Percentiles rank a stretch among this genome's conserved stretches.
phyloP scores from a whole-genome alignment of 2,329 filamentous ascomycete species.

The Sporothrix protearum region DNA sequence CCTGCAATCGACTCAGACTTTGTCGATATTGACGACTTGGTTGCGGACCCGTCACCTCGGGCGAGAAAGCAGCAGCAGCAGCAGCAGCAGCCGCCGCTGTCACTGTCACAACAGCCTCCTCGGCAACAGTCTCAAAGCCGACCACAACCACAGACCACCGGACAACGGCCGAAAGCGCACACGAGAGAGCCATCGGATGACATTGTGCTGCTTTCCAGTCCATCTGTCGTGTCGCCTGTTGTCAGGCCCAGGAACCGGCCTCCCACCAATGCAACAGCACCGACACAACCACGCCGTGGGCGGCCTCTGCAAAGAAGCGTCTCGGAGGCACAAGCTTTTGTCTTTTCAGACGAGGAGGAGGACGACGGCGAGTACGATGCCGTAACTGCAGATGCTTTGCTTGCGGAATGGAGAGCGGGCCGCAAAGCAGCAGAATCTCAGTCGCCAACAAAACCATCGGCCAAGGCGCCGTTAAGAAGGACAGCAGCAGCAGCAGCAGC shows the following conservation, averaged over 20 bases:
- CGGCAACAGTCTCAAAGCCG: background rate
- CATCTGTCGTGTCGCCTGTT: no score
- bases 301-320: slow-evolving; percentile 19
- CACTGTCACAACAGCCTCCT: no score
- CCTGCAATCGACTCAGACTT: background rate
- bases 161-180: background rate
- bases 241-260: background rate
- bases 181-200: background rate
- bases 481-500: background rate
- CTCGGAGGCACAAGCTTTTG: slow-evolving; percentile 15
- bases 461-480: slow-evolving; percentile 2
- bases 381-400: background rate
- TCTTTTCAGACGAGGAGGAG: slow-evolving; percentile 22
- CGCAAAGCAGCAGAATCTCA: slow-evolving; percentile 1
- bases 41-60: background rate
- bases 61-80: background rate
- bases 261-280: background rate
- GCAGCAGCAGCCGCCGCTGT: no score
- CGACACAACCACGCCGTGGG: background rate
- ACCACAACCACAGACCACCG: background rate
- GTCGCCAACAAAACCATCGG: background rate
- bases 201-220: slow-evolving; percentile 17
- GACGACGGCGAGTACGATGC: slow-evolving; percentile 25
- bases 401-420: background rate
- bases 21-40: slow-evolving; percentile 19